phyloP scores from a whole-genome alignment of 2,329 filamentous ascomycete genomes.

The Monilinia fructicola region DNA sequence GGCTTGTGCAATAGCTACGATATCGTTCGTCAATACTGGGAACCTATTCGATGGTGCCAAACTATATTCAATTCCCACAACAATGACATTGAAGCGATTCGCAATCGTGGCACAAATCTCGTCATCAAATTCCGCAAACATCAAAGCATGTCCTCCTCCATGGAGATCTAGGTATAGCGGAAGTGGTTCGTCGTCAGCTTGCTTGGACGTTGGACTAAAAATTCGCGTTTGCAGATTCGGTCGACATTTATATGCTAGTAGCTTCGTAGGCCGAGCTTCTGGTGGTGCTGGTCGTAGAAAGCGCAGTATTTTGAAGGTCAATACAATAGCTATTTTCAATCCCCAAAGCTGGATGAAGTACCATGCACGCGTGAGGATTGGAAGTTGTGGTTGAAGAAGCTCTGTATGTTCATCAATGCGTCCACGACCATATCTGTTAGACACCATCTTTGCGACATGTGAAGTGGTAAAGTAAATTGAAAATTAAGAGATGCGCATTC shows the following conservation, averaged over 20 bases:
- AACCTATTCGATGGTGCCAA: slow-evolving; percentile 49
- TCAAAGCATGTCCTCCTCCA: slow-evolving; percentile 51
- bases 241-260: slow-evolving; percentile 34
- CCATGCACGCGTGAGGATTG: slow-evolving; percentile 22
- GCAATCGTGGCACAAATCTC: slow-evolving; percentile 49
- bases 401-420: slow-evolving; percentile 2
- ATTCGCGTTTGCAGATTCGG: slow-evolving; percentile 39
- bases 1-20: slow-evolving; percentile 46
- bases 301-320: slow-evolving; percentile 22
- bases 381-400: slow-evolving; percentile 19
- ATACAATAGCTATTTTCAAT: slow-evolving; percentile 17
- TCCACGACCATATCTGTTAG: slow-evolving; percentile 1
- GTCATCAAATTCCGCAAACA: slow-evolving; percentile 48
- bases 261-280: slow-evolving; percentile 19
- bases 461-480: neutral
- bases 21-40: slow-evolving; percentile 47
- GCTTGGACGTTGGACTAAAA: slow-evolving; percentile 45
- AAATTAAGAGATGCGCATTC: neutral
- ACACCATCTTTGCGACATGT: slow-evolving; percentile 5
- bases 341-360: slow-evolving; percentile 28
- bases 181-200: slow-evolving; percentile 38
- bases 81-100: slow-evolving; percentile 44
- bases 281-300: slow-evolving; percentile 19
- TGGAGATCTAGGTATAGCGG: slow-evolving; percentile 53
- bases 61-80: slow-evolving; percentile 51